Base-by-base conservation (phyloP, 176 grass and related monocot genomes). In the Oryza officinalis region DNA sequence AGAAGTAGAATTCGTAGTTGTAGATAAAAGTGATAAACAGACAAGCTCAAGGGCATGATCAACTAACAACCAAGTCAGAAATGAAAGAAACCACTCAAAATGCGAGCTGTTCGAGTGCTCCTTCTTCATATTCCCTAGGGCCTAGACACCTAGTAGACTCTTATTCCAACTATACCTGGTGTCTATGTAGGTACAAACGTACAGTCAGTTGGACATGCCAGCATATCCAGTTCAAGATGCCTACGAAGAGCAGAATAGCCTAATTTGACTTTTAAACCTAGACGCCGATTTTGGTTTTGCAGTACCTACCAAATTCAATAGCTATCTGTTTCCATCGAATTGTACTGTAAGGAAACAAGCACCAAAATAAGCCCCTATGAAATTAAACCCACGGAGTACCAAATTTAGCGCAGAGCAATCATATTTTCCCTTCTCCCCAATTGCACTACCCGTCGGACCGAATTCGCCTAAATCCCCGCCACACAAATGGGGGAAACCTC, bases 401-500 rank as follows among this genome's bases (percentile, higher is more conserved):
- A 60, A 69, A 90, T 90, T 86, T 67, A 72, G 74, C 8, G 14
- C 20, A 73, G 66, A 38, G 1, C 10, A 69, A 27, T 1, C 43
- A 47, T 67, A 50, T 2, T 63, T 40, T 38, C 2, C 25, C 2
- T 11, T 60, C 1, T 2, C 71, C 43, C 20, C 40, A 35, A 87
- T 83, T 61, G 40, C 9, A 22, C 23, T 61, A 72, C 15, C 67
- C 2, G 28, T 70, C 41, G 54, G 25, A 31, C 10, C 12, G 15
- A 69, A 83, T 83, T 54, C 17, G 40, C 20, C n/a, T 38, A 74
- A 86, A 74, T 38, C 61, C 78, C 84, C 33, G 30, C 1, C 14
- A 15, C 10, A 46, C 6, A 74, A 11, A 70, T 50, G 26, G 26
- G 33, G 57, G 54, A 14, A 69, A 35, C 50, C 37, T 63, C 25